Percentiles rank a stretch among this genome's conserved stretches.
Conservation (phyloP, 2,329 filamentous ascomycete species). For the Epicoccum nigrum region DNA sequence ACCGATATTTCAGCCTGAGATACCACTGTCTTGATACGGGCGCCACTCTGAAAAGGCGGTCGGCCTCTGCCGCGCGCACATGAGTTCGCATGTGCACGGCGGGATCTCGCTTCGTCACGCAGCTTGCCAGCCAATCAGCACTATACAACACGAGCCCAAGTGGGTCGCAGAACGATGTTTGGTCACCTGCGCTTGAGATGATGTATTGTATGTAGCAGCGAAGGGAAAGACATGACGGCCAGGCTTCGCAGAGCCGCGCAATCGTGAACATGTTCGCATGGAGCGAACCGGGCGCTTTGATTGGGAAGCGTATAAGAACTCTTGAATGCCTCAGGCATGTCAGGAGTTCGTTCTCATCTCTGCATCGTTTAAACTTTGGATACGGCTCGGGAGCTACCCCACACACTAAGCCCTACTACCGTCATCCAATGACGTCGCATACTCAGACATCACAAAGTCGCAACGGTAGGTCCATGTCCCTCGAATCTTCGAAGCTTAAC, state of each 20-base stretch:
- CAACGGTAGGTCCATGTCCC: slow-evolving; percentile 6
- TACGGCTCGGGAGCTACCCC: neutral
- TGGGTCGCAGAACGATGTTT: neutral
- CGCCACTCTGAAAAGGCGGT: slow-evolving; percentile 3
- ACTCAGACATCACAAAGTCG: neutral
- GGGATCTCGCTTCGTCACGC: slow-evolving; percentile 8
- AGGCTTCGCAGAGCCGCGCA: slow-evolving; percentile 3
- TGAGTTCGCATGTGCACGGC: slow-evolving; percentile 5
- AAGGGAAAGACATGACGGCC: neutral
- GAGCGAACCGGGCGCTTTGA: neutral
- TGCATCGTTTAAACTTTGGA: neutral
- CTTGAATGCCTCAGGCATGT: neutral
- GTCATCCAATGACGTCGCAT: neutral
- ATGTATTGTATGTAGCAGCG: neutral
- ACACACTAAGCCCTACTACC: slow-evolving; percentile 8
- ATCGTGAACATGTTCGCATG: slow-evolving; percentile 2
- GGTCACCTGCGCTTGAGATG: neutral
- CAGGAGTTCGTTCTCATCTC: no score
- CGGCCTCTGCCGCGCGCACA: slow-evolving; percentile 4
- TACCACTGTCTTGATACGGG: neutral
- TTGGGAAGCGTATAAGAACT: neutral
- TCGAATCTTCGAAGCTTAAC: no score
- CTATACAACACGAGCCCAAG: neutral
- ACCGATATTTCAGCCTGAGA: neutral
- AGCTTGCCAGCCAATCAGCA: neutral